A percentile compares a stretch with the other conserved stretches of the same genome.
Evolutionary conservation across 768 basidiomycete species (phyloP).

Genomic region (Pleurotus salmoneostramineus): DNA sequence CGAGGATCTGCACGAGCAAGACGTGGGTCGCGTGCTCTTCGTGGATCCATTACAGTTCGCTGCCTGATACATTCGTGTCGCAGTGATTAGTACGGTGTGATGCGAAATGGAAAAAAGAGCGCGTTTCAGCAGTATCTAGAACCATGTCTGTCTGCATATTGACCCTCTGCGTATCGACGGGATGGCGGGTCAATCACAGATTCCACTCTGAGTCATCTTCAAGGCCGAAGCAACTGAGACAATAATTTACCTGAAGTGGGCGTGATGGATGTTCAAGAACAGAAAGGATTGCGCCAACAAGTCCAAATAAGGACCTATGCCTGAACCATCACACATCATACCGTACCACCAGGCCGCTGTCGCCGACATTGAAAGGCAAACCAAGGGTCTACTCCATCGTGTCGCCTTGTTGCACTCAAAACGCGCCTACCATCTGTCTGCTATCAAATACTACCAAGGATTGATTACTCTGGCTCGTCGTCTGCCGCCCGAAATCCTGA

Average conservation of each 20-base stretch:
- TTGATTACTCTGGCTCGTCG: slow-evolving; percentile 53
- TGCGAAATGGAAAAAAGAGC: slow-evolving; percentile 11
- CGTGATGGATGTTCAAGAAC: neutral
- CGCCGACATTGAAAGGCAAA: slow-evolving; percentile 34
- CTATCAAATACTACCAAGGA: slow-evolving; percentile 40
- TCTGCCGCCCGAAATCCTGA: slow-evolving; percentile 51
- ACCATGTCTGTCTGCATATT: slow-evolving; percentile 72
- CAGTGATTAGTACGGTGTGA: slow-evolving; percentile 9
- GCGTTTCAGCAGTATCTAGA: slow-evolving; percentile 92
- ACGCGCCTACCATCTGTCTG: slow-evolving; percentile 36
- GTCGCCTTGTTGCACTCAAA: slow-evolving; percentile 39
- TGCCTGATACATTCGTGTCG: slow-evolving; percentile 1
- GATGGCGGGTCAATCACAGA: slow-evolving; percentile 63
- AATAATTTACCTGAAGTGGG: neutral
- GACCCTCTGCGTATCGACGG: slow-evolving; percentile 41
- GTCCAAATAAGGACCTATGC: neutral
- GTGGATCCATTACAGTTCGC: slow-evolving; percentile 61
- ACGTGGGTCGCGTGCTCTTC: slow-evolving; percentile 78
- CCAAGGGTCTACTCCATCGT: slow-evolving; percentile 32
- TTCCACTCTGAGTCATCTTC: slow-evolving; percentile 94
- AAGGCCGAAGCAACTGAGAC: neutral
- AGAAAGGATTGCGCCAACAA: neutral
- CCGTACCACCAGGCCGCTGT: slow-evolving; percentile 38
- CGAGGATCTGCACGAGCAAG: slow-evolving; percentile 69
- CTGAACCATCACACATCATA: slow-evolving; percentile 19